phyloP scores from a whole-genome alignment of 495 filamentous ascomycete species.

The Hypomontagnella submonticulosa region DNA sequence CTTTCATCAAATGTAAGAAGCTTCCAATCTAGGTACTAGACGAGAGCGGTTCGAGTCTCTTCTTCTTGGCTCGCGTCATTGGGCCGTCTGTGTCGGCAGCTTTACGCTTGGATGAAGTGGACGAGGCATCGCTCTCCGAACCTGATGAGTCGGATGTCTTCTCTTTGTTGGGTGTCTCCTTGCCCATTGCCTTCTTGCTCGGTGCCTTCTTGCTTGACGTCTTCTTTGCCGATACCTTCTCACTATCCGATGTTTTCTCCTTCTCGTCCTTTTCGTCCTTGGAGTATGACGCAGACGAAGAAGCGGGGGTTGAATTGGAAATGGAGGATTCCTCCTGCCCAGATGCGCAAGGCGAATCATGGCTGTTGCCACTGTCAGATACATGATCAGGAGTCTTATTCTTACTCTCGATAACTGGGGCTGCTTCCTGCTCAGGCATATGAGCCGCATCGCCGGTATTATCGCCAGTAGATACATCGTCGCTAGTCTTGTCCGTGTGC shows the following conservation, averaged over 20 bases:
- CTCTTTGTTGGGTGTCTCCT: background rate
- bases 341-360: background rate
- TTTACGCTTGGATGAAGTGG: slow-evolving; percentile 24
- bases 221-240: background rate
- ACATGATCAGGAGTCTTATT: slow-evolving; percentile 5
- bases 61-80: slow-evolving; percentile 21
- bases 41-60: background rate
- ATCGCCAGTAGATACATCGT: too few relatives aligned
- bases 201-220: too few relatives aligned
- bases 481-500: too few relatives aligned
- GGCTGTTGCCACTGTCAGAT: background rate
- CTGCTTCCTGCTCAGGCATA: too few relatives aligned
- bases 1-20: slow-evolving; percentile 8
- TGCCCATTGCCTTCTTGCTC: too few relatives aligned
- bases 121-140: background rate
- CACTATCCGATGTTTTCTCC: background rate
- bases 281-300: background rate
- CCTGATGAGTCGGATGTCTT: background rate
- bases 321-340: slow-evolving; percentile 5
- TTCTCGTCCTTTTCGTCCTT: background rate
- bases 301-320: background rate
- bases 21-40: slow-evolving; percentile 1
- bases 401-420: too few relatives aligned
- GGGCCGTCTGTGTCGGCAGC: slow-evolving; percentile 4
- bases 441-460: too few relatives aligned